These are phyloP conservation scores for Colletotrichum aenigma DNA, from an alignment of 2,329 filamentous ascomycete genomes.

Conservation along the genomic window DNA sequence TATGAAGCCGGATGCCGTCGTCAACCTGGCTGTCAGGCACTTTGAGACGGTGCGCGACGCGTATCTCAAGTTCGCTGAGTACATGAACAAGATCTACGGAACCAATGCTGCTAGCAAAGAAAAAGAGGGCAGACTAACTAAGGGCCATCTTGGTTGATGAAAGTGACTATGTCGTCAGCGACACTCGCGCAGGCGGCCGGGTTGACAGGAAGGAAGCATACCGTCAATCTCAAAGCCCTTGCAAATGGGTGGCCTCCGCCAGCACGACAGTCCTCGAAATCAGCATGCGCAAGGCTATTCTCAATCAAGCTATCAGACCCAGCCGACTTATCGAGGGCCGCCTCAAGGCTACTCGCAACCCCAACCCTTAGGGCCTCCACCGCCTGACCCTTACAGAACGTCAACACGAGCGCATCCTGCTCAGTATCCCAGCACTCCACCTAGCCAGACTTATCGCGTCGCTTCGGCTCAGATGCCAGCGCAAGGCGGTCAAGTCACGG, in stretches of 20 bases:
- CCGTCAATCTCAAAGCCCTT: not conserved
- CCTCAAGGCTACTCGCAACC: not conserved
- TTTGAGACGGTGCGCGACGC: not conserved
- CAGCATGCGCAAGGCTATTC: not conserved
- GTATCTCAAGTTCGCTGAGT: not conserved
- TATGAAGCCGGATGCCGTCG: not conserved
- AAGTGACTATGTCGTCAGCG: not conserved
- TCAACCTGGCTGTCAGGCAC: not conserved
- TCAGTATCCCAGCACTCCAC: not conserved
- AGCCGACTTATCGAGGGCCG: not conserved
- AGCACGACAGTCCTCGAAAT: fast-evolving
- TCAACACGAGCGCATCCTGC: not conserved
- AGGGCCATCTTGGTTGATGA: not conserved
- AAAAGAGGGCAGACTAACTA: not conserved
- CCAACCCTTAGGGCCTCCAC: not conserved
- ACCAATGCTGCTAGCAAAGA: not conserved
- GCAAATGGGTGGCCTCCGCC: fast-evolving
- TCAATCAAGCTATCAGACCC: fast-evolving
- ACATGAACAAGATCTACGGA: not conserved
- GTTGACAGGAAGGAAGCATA: not conserved
- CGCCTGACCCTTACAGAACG: not conserved
- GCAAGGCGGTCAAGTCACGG: not conserved
- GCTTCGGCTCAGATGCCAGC: not conserved
- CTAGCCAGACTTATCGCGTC: not conserved
- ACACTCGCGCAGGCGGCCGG: not conserved